These are phyloP conservation scores for Fulvia fulva DNA, from an alignment of 2,329 filamentous ascomycete genomes.

Conservation along the genomic window DNA sequence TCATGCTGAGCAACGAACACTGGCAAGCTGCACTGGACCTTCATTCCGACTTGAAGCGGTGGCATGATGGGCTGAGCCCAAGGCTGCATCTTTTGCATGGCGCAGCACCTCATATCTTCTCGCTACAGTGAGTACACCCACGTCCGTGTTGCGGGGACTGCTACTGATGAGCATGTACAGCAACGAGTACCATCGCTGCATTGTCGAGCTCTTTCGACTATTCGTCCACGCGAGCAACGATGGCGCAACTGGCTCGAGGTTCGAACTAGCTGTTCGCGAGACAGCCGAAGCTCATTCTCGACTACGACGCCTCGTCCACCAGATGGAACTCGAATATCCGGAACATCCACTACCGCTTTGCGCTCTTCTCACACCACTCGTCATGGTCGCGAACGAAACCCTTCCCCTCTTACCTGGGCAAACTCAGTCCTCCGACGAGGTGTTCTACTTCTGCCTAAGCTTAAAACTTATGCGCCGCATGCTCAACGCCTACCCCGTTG, in stretches of 20 bases:
- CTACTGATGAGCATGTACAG: neutral
- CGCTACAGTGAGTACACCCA: constrained; percentile 7
- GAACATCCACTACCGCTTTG: constrained; percentile 3
- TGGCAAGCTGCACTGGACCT: constrained; percentile 4
- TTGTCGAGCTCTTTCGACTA: constrained; percentile 10
- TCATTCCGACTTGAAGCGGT: neutral
- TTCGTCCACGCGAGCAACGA: constrained; percentile 1
- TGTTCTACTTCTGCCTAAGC: constrained; percentile 12
- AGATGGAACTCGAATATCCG: constrained; percentile 7
- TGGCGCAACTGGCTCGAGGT: neutral
- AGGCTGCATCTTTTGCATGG: constrained; percentile 5
- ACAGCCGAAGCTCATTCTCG: neutral
- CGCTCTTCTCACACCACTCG: neutral
- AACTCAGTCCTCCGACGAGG: constrained; percentile 4
- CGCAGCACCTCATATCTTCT: constrained; percentile 9
- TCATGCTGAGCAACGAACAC: neutral
- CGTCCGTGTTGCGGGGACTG: neutral
- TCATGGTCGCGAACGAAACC: constrained; percentile 6
- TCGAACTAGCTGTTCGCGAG: neutral
- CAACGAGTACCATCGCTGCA: constrained; percentile 10
- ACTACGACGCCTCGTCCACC: constrained; percentile 8
- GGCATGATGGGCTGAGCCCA: constrained; percentile 4
- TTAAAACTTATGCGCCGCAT: constrained; percentile 9
- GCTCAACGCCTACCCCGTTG: constrained; percentile 3
- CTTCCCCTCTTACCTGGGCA: neutral